phyloP scores from a whole-genome alignment of 176 grass and related monocot species.

The Stipa capillata region DNA sequence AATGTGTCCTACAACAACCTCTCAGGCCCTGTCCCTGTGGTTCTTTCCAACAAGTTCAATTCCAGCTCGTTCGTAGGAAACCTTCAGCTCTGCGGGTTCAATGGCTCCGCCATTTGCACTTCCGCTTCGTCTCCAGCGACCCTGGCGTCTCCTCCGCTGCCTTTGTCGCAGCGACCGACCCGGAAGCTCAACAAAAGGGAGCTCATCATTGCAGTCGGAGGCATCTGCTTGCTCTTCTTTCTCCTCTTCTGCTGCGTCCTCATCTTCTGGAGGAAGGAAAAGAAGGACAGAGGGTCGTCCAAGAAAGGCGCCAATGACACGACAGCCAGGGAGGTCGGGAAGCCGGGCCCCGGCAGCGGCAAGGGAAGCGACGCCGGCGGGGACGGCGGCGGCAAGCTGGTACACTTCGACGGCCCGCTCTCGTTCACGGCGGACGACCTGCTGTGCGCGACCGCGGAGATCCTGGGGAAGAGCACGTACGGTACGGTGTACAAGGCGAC shows the following conservation, averaged over 20 bases:
- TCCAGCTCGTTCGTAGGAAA: slow-evolving; percentile 86
- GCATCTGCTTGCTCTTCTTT: slow-evolving; percentile 51
- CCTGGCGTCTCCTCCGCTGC: slow-evolving; percentile 26
- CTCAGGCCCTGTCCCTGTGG: slow-evolving; percentile 52
- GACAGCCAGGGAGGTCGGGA: slow-evolving; percentile 25
- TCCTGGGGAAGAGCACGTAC: slow-evolving; percentile 96
- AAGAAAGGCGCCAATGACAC: slow-evolving; percentile 24
- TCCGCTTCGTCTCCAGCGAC: slow-evolving; percentile 39
- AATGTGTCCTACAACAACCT: slow-evolving; percentile 79
- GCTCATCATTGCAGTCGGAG: slow-evolving; percentile 56
- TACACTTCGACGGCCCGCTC: slow-evolving; percentile 71
- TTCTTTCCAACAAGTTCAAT: slow-evolving; percentile 81
- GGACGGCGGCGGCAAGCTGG: slow-evolving; percentile 69
- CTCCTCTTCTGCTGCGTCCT: slow-evolving; percentile 65
- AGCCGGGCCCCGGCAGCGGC: slow-evolving; percentile 14
- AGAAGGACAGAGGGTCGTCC: slow-evolving; percentile 19
- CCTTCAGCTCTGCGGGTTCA: slow-evolving; percentile 79
- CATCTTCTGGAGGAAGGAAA: slow-evolving; percentile 54
- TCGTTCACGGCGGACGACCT: slow-evolving; percentile 86
- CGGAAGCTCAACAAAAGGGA: slow-evolving; percentile 62
- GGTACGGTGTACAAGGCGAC: slow-evolving; percentile 96
- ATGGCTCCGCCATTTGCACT: slow-evolving; percentile 60
- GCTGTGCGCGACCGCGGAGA: slow-evolving; percentile 92
- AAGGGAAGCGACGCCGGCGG: slow-evolving; percentile 23
- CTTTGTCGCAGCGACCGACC: slow-evolving; percentile 15